A percentile compares a stretch with the other conserved stretches of the same genome.
Conservation (phyloP, 1,139 yeast species). For the Hemisphaericaspora xylanilytica region DNA sequence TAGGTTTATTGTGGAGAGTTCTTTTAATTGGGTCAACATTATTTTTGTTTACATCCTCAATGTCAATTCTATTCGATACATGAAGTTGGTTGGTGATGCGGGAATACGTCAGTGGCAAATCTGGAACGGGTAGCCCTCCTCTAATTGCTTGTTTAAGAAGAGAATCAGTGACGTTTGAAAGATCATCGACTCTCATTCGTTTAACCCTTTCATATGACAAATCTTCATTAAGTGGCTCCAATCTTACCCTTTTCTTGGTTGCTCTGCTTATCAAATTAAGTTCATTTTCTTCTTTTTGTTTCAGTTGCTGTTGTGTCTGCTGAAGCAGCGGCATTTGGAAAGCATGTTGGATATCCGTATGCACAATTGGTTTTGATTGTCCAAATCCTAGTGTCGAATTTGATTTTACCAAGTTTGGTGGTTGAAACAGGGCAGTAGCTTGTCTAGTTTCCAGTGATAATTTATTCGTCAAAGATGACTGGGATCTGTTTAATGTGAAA, state of each 20-base stretch:
- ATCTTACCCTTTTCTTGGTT: slow-evolving; percentile 3
- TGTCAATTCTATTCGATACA: slow-evolving; percentile 18
- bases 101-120: slow-evolving; percentile 19
- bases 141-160: slow-evolving; percentile 7
- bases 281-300: slow-evolving; percentile 1
- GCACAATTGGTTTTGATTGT: slow-evolving; percentile 8
- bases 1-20: slow-evolving; percentile 2
- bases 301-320: slow-evolving; percentile 3
- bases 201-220: slow-evolving; percentile 4
- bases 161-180: slow-evolving; percentile 10
- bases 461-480: slow-evolving; percentile 24
- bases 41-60: slow-evolving; percentile 16
- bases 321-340: no score
- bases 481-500: slow-evolving; percentile 35
- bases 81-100: slow-evolving; percentile 22
- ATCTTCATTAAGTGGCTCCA: slow-evolving; percentile 6
- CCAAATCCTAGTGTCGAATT: slow-evolving; percentile 42
- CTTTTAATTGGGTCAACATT: slow-evolving; percentile 38
- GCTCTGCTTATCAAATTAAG: background rate
- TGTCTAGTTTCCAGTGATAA: slow-evolving; percentile 13
- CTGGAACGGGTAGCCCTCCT: slow-evolving; percentile 3
- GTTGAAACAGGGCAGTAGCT: slow-evolving; percentile 10
- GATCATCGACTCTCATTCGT: slow-evolving; percentile 3
- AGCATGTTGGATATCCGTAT: background rate
- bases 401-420: slow-evolving; percentile 33